These are phyloP conservation scores for Trichoderma afroharzianum DNA, from an alignment of 2,329 filamentous ascomycete species.

Conservation along the genomic window DNA sequence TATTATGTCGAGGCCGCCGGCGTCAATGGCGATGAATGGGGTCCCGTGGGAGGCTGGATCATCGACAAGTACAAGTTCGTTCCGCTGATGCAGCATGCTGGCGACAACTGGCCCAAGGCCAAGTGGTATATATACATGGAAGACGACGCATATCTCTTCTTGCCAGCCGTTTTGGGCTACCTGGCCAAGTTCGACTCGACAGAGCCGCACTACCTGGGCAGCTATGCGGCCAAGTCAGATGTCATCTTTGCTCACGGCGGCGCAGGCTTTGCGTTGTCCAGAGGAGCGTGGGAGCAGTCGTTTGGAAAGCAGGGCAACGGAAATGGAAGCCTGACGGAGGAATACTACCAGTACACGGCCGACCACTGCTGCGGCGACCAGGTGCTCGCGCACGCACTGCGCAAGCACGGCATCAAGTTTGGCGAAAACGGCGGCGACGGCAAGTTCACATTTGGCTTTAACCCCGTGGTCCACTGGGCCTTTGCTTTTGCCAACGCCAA, in stretches of 20 bases:
- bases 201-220: conserved; percentile 25
- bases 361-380: conserved; percentile 28
- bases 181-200: conserved; percentile 23
- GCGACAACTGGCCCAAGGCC: conserved; percentile 23
- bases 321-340: conserved; percentile 18
- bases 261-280: conserved; percentile 25
- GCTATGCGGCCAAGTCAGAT: conserved; percentile 25
- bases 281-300: conserved; percentile 25
- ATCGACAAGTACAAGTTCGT: conserved; percentile 29
- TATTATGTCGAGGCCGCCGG: conserved; percentile 24
- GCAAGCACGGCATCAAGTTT: conserved; percentile 23
- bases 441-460: conserved; percentile 27
- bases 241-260: conserved; percentile 26
- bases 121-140: conserved; percentile 29
- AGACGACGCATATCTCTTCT: conserved; percentile 26
- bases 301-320: conserved; percentile 21
- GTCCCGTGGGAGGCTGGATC: conserved; percentile 26
- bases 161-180: conserved; percentile 22
- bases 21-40: conserved; percentile 25
- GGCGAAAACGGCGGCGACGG: conserved; percentile 27
- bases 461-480: conserved; percentile 25
- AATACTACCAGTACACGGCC: conserved; percentile 24
- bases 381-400: conserved; percentile 23
- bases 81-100: conserved; percentile 26
- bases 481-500: conserved; percentile 24